These are phyloP conservation scores for Plantago ovata DNA, from an alignment of 257 asterid species.

Conservation along the genomic window DNA sequence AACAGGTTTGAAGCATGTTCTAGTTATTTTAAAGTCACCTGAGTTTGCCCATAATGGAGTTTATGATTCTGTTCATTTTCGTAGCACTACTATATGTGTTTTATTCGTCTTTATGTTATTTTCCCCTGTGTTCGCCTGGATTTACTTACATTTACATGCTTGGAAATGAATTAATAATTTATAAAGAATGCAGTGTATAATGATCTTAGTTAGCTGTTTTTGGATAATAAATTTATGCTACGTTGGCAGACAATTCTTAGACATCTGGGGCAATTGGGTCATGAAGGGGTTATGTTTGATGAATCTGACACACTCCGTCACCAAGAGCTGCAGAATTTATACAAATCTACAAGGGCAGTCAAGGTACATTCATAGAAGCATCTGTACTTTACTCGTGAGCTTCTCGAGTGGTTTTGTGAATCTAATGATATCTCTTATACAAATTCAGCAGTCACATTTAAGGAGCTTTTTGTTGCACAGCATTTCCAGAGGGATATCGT, in stretches of 20 bases:
- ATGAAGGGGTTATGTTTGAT: conserved; percentile 67
- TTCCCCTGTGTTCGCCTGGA: neutral
- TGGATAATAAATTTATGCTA: conserved; percentile 11
- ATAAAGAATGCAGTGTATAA: neutral
- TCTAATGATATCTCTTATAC: conserved; percentile 41
- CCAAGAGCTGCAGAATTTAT: conserved; percentile 66
- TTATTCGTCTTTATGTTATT: neutral
- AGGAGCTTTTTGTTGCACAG: conserved; percentile 78
- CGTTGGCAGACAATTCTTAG: conserved; percentile 70
- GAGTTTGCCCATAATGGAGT: too few species aligned
- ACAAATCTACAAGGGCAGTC: conserved; percentile 85
- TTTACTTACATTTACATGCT: neutral
- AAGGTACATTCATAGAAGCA: conserved; percentile 51
- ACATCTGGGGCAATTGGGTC: conserved; percentile 85
- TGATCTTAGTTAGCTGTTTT: neutral
- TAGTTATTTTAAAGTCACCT: too few species aligned
- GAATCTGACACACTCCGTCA: conserved; percentile 70
- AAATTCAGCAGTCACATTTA: conserved; percentile 53
- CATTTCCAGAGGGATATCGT: conserved; percentile 96
- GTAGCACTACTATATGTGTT: neutral
- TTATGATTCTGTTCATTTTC: too few species aligned
- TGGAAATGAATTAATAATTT: neutral
- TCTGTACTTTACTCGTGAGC: conserved; percentile 11
- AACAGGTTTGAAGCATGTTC: too few species aligned
- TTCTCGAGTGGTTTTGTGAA: conserved; percentile 24